These are phyloP conservation scores for Debaryomyces hansenii DNA, from an alignment of 805 yeast species.

Conservation along the genomic window DNA sequence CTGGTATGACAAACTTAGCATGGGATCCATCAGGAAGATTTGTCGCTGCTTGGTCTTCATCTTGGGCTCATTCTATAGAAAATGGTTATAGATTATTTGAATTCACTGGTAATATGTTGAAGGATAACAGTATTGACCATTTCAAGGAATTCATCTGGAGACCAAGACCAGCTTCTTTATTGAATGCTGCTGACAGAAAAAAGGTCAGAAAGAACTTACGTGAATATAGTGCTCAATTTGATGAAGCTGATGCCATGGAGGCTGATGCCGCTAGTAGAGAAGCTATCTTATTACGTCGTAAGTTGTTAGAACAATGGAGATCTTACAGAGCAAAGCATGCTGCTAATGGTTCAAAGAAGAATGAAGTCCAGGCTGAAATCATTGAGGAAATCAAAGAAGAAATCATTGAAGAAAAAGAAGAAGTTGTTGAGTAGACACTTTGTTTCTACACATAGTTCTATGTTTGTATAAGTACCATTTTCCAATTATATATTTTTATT, in stretches of 20 bases:
- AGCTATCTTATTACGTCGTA: slow-evolving; percentile 79
- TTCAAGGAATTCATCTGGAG: slow-evolving; percentile 95
- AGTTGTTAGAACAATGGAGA: slow-evolving; percentile 81
- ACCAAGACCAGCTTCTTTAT: slow-evolving; percentile 85
- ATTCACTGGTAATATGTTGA: slow-evolving; percentile 72
- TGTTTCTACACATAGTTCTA: neutral
- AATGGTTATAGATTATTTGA: slow-evolving; percentile 90
- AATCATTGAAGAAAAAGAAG: slow-evolving; percentile 69
- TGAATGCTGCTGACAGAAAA: slow-evolving; percentile 79
- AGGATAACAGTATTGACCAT: slow-evolving; percentile 76
- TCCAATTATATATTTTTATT: neutral
- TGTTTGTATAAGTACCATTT: neutral
- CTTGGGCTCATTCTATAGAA: slow-evolving; percentile 80
- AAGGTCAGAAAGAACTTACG: slow-evolving; percentile 86
- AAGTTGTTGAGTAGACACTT: slow-evolving; percentile 50
- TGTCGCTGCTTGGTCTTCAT: slow-evolving; percentile 83
- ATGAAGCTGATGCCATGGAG: slow-evolving; percentile 93
- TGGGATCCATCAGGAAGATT: slow-evolving; percentile 98
- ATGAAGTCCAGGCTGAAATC: slow-evolving; percentile 51
- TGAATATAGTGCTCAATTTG: slow-evolving; percentile 90
- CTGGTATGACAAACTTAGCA: slow-evolving; percentile 76
- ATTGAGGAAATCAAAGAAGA: slow-evolving; percentile 79
- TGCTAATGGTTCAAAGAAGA: slow-evolving; percentile 36
- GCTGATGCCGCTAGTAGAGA: slow-evolving; percentile 91
- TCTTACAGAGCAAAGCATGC: slow-evolving; percentile 60